phyloP scores from a whole-genome alignment of 345 rosid genomes.

The Aquilaria yunnanensis region DNA sequence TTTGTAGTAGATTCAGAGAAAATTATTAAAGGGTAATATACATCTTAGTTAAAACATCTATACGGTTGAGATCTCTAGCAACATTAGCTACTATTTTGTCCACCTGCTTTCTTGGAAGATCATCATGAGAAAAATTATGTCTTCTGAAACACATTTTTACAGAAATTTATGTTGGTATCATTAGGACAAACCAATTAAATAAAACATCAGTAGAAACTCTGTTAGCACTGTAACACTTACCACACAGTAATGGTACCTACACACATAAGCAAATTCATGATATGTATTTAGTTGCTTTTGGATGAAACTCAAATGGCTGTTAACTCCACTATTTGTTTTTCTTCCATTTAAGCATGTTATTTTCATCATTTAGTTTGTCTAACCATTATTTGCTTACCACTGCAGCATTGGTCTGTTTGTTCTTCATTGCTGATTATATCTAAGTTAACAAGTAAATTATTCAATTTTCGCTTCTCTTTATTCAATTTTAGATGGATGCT shows the following conservation, averaged over 20 bases:
- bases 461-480: too few relatives aligned
- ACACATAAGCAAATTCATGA: slow-evolving; percentile 81
- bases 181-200: slow-evolving; percentile 6
- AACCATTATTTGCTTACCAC: too few relatives aligned
- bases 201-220: background rate
- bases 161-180: slow-evolving; percentile 13
- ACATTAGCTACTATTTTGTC: slow-evolving; percentile 72
- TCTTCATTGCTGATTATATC: too few relatives aligned
- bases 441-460: too few relatives aligned
- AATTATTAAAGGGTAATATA: slow-evolving; percentile 14
- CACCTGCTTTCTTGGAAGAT: slow-evolving; percentile 94
- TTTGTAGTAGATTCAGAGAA: background rate
- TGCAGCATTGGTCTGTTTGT: too few relatives aligned
- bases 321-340: slow-evolving; percentile 43
- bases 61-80: slow-evolving; percentile 72
- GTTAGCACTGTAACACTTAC: slow-evolving; percentile 29
- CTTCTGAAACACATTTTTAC: slow-evolving; percentile 31
- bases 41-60: slow-evolving; percentile 92
- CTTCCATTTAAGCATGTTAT: too few relatives aligned
- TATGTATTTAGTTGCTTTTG: slow-evolving; percentile 85
- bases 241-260: slow-evolving; percentile 90
- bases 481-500: too few relatives aligned
- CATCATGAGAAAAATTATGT: slow-evolving; percentile 93
- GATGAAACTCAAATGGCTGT: slow-evolving; percentile 70
- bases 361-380: too few relatives aligned